Evolutionary conservation across 768 basidiomycete genomes (phyloP).

Genomic region (Leccinum rimulosum): DNA sequence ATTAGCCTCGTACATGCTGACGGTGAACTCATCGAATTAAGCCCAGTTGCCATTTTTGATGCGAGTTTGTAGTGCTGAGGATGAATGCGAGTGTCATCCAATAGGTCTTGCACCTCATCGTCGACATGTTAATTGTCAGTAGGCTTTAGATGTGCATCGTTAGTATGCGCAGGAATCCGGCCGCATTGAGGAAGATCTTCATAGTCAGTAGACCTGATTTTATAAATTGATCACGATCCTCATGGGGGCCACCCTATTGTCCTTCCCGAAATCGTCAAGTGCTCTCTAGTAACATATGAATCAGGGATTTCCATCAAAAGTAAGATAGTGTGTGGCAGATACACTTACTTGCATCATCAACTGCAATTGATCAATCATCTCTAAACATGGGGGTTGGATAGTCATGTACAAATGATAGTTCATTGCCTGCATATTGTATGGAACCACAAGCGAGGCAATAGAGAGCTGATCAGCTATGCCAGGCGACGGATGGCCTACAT

Average conservation of each 20-base stretch:
- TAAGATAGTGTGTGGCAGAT: conserved; percentile 29
- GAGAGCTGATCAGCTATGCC: conserved; percentile 53
- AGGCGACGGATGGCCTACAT: conserved; percentile 62
- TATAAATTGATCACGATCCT: conserved; percentile 69
- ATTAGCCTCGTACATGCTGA: conserved; percentile 82
- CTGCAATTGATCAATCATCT: conserved; percentile 44
- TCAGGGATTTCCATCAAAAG: conserved; percentile 10
- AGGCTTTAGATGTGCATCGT: conserved; percentile 62
- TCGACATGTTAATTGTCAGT: conserved; percentile 58
- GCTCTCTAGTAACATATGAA: conserved; percentile 31
- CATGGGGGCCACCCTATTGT: conserved; percentile 15
- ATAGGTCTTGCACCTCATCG: conserved; percentile 76
- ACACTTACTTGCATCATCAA: conserved; percentile 37
- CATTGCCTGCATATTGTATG: conserved; percentile 43
- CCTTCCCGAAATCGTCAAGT: conserved; percentile 7
- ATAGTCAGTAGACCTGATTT: conserved; percentile 76
- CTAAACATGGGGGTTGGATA: conserved; percentile 46
- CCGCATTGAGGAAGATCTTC: conserved; percentile 88
- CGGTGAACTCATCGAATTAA: conserved; percentile 96
- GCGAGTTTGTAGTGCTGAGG: conserved; percentile 98
- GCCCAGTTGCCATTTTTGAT: conserved; percentile 86
- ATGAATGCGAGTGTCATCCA: conserved; percentile 95
- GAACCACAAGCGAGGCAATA: conserved; percentile 57
- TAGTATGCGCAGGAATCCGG: conserved; percentile 84
- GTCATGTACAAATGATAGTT: conserved; percentile 42